These are phyloP conservation scores for Diaporthe caulivora DNA, from an alignment of 2,329 filamentous ascomycete species.

Conservation along the genomic window DNA sequence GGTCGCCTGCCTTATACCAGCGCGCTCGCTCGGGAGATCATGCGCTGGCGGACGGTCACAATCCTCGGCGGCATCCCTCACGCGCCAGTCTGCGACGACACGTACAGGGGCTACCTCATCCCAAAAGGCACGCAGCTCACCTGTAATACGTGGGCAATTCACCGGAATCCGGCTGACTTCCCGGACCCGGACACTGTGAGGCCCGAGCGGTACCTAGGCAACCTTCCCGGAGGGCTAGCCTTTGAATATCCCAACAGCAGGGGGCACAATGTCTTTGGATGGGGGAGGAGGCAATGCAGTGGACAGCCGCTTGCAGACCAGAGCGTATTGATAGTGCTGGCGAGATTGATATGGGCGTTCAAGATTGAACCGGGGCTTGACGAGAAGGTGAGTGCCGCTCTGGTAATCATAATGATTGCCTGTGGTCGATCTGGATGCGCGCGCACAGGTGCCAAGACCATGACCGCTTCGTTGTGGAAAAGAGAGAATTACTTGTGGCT, in stretches of 20 bases:
- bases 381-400: constrained; percentile 12
- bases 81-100: constrained; percentile 6
- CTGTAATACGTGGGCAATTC: constrained; percentile 27
- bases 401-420: background rate
- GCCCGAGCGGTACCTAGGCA: constrained; percentile 18
- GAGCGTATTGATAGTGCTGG: constrained; percentile 23
- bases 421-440: background rate
- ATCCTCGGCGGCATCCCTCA: constrained; percentile 4
- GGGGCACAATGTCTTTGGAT: constrained; percentile 27
- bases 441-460: background rate
- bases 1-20: constrained; percentile 10
- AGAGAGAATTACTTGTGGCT: background rate
- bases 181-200: constrained; percentile 9
- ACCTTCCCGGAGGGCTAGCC: background rate
- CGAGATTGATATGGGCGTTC: constrained; percentile 30
- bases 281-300: constrained; percentile 18
- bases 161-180: constrained; percentile 13
- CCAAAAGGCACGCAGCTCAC: constrained; percentile 12
- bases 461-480: no score
- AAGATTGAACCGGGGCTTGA: constrained; percentile 26
- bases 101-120: constrained; percentile 10
- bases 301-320: constrained; percentile 32
- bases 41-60: constrained; percentile 27
- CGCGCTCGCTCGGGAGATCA: constrained; percentile 18
- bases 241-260: constrained; percentile 16